phyloP scores from a whole-genome alignment of 257 asterid genomes.

The Verbascum thapsus region DNA sequence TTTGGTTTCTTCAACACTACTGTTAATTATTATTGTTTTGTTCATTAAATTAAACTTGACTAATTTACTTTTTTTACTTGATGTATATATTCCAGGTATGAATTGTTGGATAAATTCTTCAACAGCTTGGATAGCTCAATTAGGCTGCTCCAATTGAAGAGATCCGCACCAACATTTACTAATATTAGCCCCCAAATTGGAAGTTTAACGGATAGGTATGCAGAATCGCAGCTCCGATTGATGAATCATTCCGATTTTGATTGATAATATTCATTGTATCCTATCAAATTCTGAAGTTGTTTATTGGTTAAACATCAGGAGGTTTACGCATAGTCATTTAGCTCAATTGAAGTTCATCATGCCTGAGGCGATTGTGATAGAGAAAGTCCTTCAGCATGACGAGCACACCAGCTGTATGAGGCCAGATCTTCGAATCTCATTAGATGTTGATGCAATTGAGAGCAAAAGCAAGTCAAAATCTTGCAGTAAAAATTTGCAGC shows the following conservation, averaged over 20 bases:
- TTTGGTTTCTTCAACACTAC: no score
- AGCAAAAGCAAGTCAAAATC: slow-evolving; percentile 41
- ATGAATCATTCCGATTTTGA: not conserved
- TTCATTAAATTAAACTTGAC: no score
- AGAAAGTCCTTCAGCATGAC: slow-evolving; percentile 59
- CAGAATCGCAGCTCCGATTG: no score
- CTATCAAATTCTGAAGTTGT: not conserved
- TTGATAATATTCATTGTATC: not conserved
- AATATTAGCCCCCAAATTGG: slow-evolving; percentile 65
- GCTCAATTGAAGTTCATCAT: slow-evolving; percentile 78
- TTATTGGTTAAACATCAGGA: slow-evolving; percentile 49
- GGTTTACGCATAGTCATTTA: slow-evolving; percentile 66
- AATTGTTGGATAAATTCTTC: slow-evolving; percentile 70
- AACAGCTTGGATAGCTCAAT: slow-evolving; percentile 69
- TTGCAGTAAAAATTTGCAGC: slow-evolving; percentile 40
- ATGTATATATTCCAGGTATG: slow-evolving; percentile 58
- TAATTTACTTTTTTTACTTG: not conserved
- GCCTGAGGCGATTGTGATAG: slow-evolving; percentile 77
- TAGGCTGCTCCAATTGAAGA: slow-evolving; percentile 64
- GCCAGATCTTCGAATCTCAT: slow-evolving; percentile 53
- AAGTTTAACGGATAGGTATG: slow-evolving; percentile 73
- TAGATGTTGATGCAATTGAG: slow-evolving; percentile 44
- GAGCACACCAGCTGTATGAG: slow-evolving; percentile 75
- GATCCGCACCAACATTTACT: slow-evolving; percentile 52
- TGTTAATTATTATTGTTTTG: no score